Evolutionary conservation across 805 yeast genomes (phyloP).

Genomic region (Ogataea saltuana): DNA sequence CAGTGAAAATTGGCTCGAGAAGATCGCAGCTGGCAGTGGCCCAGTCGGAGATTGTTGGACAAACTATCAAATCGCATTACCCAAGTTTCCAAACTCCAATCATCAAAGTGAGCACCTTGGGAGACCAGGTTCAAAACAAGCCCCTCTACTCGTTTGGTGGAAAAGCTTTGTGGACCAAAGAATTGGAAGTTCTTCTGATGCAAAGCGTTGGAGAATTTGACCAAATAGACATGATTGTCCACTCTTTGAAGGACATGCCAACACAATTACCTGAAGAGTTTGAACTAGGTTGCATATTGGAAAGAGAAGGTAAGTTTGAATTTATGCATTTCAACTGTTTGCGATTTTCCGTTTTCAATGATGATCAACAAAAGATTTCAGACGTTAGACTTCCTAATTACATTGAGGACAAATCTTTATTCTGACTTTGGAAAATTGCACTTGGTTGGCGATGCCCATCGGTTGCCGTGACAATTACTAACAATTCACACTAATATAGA

Average conservation of each 20-base stretch:
- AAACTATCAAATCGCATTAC: conserved; percentile 51
- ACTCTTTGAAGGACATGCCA: conserved; percentile 90
- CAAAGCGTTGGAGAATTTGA: conserved; percentile 63
- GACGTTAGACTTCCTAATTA: conserved; percentile 43
- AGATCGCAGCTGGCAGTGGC: conserved; percentile 83
- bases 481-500: conserved; percentile 45
- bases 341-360: conserved; percentile 16
- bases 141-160: conserved; percentile 97
- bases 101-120: conserved; percentile 79
- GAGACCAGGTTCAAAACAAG: conserved; percentile 81
- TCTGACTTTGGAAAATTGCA: conserved; percentile 10
- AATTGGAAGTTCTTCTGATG: conserved; percentile 77
- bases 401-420: conserved; percentile 33
- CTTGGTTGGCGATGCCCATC: too few relatives aligned
- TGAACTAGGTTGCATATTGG: conserved; percentile 81
- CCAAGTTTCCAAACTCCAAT: conserved; percentile 75
- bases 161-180: conserved; percentile 94
- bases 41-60: conserved; percentile 77
- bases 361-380: conserved; percentile 32
- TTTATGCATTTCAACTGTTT: neutral
- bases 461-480: neutral
- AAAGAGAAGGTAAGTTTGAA: conserved; percentile 57
- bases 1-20: conserved; percentile 76
- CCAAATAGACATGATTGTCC: conserved; percentile 85
- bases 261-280: conserved; percentile 88